Conservation (phyloP, 371 early-diverging fungal genomes). For the Phascolomyces articulosus region DNA sequence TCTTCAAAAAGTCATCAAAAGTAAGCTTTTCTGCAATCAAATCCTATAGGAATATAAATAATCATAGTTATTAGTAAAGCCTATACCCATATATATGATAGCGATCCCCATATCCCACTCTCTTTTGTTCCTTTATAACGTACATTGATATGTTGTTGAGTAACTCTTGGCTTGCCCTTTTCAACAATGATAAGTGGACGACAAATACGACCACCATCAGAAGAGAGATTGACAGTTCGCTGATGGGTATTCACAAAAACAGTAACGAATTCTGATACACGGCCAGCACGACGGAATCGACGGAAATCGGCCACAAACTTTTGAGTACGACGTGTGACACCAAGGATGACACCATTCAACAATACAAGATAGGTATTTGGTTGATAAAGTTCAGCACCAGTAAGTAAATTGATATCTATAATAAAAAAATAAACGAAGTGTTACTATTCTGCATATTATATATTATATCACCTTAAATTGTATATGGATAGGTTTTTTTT, state of each 20-base stretch:
- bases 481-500: too few species aligned
- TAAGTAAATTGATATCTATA: conserved; percentile 82
- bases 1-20: conserved; percentile 91
- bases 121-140: not conserved
- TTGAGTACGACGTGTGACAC: conserved; percentile 80
- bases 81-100: too few species aligned
- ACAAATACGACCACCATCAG: conserved; percentile 99
- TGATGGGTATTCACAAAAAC: conserved; percentile 90
- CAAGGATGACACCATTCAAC: conserved; percentile 92
- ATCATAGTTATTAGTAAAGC: conserved; percentile 2
- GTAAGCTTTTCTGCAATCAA: conserved; percentile 66
- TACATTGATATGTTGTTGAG: conserved; percentile 72
- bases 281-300: conserved; percentile 83
- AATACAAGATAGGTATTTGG: conserved; percentile 82
- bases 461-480: too few species aligned
- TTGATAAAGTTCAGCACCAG: conserved; percentile 83
- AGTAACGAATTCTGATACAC: conserved; percentile 91
- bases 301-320: conserved; percentile 87
- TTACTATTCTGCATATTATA: too few species aligned
- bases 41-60: conserved; percentile 25
- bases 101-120: too few species aligned
- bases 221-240: conserved; percentile 89
- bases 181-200: conserved; percentile 98
- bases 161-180: conserved; percentile 74
- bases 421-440: not conserved